These are phyloP conservation scores for Aspergillus felis DNA, from an alignment of 2,329 filamentous ascomycete species.

Conservation along the genomic window DNA sequence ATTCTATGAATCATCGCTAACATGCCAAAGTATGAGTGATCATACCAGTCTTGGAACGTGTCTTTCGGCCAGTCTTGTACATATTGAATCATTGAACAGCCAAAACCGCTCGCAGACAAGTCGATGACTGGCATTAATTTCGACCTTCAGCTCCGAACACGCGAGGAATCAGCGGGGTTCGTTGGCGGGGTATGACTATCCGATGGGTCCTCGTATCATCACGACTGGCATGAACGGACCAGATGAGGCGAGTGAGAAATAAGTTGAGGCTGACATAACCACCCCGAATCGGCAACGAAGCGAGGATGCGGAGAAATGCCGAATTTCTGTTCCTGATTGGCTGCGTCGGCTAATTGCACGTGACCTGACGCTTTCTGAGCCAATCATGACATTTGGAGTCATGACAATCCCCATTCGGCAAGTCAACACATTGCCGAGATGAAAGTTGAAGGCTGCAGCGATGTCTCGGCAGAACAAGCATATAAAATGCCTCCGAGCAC, in stretches of 20 bases:
- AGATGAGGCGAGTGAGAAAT: no score
- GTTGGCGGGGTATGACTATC: no score
- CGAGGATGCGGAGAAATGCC: constrained; percentile 5
- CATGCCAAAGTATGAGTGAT: constrained; percentile 8
- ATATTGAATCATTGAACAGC: constrained; percentile 3
- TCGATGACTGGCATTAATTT: background rate
- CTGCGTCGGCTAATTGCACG: constrained; percentile 16
- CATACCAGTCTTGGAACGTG: constrained; percentile 25
- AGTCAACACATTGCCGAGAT: background rate
- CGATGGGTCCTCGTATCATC: no score
- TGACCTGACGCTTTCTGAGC: constrained; percentile 6
- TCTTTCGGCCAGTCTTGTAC: constrained; percentile 18
- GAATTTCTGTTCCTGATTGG: constrained; percentile 19
- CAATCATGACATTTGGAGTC: constrained; percentile 1
- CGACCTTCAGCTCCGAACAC: background rate
- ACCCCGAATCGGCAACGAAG: constrained; percentile 1
- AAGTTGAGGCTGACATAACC: no score
- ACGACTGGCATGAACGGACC: no score
- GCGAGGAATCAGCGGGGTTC: no score
- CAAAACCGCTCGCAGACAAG: no score
- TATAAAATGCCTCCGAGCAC: no score
- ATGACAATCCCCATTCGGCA: constrained; percentile 2
- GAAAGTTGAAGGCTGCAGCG: background rate
- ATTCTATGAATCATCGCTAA: background rate
- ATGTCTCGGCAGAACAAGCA: no score